Conservation (phyloP, 2,329 filamentous ascomycete genomes). For the Pseudopithomyces chartarum region DNA sequence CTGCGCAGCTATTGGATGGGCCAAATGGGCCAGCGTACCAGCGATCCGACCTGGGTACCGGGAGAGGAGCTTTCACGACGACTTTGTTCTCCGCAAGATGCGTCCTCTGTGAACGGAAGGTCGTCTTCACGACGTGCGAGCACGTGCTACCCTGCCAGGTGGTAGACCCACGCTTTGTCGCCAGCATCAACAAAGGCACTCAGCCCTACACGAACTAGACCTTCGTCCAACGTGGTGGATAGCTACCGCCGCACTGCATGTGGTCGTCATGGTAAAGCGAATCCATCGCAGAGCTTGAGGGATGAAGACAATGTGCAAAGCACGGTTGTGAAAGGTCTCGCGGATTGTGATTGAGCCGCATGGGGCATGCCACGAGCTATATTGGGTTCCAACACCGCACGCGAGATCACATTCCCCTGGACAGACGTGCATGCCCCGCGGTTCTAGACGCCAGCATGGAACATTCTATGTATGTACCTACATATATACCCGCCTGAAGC, state of each 20-base stretch:
- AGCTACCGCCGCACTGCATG: background rate
- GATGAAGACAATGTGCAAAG: background rate
- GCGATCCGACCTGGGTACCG: background rate
- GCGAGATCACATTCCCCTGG: background rate
- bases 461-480: too few species aligned
- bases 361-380: background rate
- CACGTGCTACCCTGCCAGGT: slow-evolving; percentile 2
- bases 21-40: background rate
- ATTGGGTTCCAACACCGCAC: background rate
- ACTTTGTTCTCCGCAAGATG: slow-evolving; percentile 19
- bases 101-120: slow-evolving; percentile 25
- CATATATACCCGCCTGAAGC: too few species aligned
- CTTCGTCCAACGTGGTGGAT: background rate
- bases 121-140: slow-evolving; percentile 14
- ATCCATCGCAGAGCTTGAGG: background rate
- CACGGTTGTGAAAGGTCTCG: background rate
- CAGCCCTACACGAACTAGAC: background rate
- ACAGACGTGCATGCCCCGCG: too few species aligned
- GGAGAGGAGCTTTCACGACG: slow-evolving; percentile 17
- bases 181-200: slow-evolving; percentile 1
- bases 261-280: background rate
- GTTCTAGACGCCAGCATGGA: too few species aligned
- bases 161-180: background rate
- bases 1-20: background rate
- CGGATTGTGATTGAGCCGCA: slow-evolving; percentile 3